Conservation (phyloP, 1,284 basidiomycete genomes). For the Binderoboletus segoi region DNA sequence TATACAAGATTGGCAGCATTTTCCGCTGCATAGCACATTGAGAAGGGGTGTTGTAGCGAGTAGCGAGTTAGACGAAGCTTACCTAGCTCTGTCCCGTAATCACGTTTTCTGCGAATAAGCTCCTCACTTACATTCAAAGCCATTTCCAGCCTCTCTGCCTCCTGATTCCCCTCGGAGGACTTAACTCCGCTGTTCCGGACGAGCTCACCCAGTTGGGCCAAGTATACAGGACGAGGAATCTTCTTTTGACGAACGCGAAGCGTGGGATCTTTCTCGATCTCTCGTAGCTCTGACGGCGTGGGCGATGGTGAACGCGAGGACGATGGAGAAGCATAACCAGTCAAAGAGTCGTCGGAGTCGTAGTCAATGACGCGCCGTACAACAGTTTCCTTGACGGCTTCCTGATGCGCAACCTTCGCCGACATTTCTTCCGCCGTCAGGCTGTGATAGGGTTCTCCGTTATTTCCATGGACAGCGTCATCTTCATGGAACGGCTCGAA, state of each 20-base stretch:
- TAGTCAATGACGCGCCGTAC: conserved; percentile 40
- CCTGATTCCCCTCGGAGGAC: conserved; percentile 61
- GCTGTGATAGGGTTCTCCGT: background rate
- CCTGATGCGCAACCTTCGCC: background rate
- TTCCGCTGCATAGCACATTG: conserved; percentile 58
- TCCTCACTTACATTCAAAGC: conserved; percentile 78
- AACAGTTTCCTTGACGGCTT: background rate
- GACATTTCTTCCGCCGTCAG: background rate
- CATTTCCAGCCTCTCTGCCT: conserved; percentile 77
- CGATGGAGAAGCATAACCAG: conserved; percentile 69
- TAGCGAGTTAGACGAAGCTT: conserved; percentile 21
- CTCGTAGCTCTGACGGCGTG: conserved; percentile 75
- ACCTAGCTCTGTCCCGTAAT: conserved; percentile 87
- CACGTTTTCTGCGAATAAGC: conserved; percentile 77
- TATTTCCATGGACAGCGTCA: background rate
- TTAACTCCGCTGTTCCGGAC: conserved; percentile 54
- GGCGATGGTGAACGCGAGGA: conserved; percentile 81
- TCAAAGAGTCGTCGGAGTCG: conserved; percentile 83
- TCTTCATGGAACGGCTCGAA: conserved; percentile 33
- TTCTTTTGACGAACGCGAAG: conserved; percentile 68
- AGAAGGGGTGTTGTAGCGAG: conserved; percentile 1
- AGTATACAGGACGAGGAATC: conserved; percentile 76
- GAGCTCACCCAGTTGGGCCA: conserved; percentile 76
- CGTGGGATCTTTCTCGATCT: conserved; percentile 85
- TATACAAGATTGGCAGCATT: conserved; percentile 84